These are phyloP conservation scores for Prosopis cineraria DNA, from an alignment of 306 rosid species.

Conservation along the genomic window DNA sequence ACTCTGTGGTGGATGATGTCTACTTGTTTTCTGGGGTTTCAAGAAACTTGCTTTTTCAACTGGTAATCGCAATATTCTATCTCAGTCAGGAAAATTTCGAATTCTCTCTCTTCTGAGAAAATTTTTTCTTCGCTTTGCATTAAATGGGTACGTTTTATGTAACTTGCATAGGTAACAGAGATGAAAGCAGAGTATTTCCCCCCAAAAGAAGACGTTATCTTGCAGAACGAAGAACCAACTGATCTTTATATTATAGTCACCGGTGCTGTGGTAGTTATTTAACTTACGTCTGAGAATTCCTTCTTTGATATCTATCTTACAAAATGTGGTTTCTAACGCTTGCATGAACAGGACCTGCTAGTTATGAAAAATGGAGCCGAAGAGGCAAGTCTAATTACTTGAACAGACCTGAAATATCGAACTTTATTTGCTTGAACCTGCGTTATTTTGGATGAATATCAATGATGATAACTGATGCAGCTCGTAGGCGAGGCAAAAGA, in stretches of 20 bases:
- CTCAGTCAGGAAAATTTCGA: background rate
- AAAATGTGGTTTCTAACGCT: constrained; percentile 30
- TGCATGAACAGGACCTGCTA: constrained; percentile 63
- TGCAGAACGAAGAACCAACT: constrained; percentile 96
- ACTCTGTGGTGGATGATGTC: constrained; percentile 69
- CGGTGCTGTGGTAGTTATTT: constrained; percentile 76
- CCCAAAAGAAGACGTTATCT: constrained; percentile 91
- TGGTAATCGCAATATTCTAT: constrained; percentile 56
- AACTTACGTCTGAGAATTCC: constrained; percentile 5
- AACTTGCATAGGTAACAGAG: constrained; percentile 73
- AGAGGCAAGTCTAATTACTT: constrained; percentile 56
- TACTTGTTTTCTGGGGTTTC: constrained; percentile 91
- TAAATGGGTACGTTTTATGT: constrained; percentile 16
- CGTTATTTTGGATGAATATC: background rate
- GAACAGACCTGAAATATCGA: background rate
- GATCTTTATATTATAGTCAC: constrained; percentile 87
- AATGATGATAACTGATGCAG: constrained; percentile 44
- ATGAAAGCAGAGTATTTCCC: constrained; percentile 99
- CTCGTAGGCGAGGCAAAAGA: constrained; percentile 74
- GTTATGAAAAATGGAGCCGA: constrained; percentile 74
- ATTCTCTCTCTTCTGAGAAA: background rate
- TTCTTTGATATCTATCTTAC: background rate
- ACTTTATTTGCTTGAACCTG: background rate
- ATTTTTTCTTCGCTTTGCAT: constrained; percentile 16
- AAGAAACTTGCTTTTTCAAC: constrained; percentile 81